phyloP scores from a whole-genome alignment of 441 rosid genomes.

The Macaranga tanarius region DNA sequence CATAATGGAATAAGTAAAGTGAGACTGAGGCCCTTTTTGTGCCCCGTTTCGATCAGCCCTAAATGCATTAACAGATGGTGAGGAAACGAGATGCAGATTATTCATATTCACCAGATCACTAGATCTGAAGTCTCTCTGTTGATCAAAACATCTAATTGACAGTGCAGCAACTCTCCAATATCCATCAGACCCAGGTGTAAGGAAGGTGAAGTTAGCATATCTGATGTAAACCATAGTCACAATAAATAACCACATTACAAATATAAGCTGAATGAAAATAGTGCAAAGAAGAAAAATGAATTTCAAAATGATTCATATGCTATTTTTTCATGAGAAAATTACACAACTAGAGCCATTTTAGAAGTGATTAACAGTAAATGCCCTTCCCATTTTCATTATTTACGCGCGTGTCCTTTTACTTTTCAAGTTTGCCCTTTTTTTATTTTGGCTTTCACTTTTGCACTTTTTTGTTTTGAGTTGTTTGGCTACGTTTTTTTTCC shows the following conservation, averaged over 20 bases:
- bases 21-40: conserved; percentile 27
- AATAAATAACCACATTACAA: conserved; percentile 8
- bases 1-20: conserved; percentile 24
- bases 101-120: conserved; percentile 35
- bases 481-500: too few relatives aligned
- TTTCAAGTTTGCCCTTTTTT: too few relatives aligned
- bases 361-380: too few relatives aligned
- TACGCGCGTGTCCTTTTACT: too few relatives aligned
- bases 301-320: background rate
- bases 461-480: too few relatives aligned
- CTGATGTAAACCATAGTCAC: conserved; percentile 24
- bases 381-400: too few relatives aligned
- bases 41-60: conserved; percentile 24
- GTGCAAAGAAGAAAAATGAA: background rate
- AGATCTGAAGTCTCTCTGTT: conserved; percentile 25
- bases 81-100: conserved; percentile 31
- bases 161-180: conserved; percentile 36
- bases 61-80: conserved; percentile 28
- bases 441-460: too few relatives aligned
- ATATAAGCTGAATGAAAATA: background rate
- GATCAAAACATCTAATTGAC: conserved; percentile 34
- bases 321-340: too few relatives aligned
- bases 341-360: too few relatives aligned
- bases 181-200: conserved; percentile 36
- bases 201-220: conserved; percentile 32